A percentile compares a stretch with the other conserved stretches of the same genome.
Evolutionary conservation across 2,329 filamentous ascomycete species (phyloP).

Genomic region (Diaporthe citriasiana): DNA sequence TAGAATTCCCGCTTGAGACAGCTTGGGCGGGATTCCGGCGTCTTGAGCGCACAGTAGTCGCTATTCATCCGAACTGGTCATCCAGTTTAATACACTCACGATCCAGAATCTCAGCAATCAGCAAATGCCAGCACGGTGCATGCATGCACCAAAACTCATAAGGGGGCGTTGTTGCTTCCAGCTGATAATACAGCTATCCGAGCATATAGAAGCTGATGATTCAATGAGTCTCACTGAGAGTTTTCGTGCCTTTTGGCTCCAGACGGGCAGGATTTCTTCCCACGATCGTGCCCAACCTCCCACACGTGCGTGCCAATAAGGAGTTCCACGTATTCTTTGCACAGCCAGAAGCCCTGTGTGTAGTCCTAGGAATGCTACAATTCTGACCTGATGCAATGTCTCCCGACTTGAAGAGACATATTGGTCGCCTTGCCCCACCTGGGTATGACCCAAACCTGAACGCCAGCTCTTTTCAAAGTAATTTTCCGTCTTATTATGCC

Average conservation of each 20-base stretch:
- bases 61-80: not conserved
- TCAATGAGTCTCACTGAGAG: not conserved
- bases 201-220: not conserved
- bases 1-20: not conserved
- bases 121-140: not conserved
- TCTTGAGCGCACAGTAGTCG: not conserved
- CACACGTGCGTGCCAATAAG: not conserved
- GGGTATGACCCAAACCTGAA: constrained; percentile 40
- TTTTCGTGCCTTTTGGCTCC: too few species aligned
- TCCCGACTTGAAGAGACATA: not conserved
- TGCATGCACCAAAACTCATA: not conserved
- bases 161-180: not conserved
- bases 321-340: not conserved
- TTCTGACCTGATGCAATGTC: constrained; percentile 6
- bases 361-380: constrained; percentile 25
- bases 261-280: not conserved
- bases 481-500: constrained; percentile 58
- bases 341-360: not conserved
- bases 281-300: not conserved
- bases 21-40: not conserved
- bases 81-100: not conserved
- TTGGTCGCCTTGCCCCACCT: constrained; percentile 19
- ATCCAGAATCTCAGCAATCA: not conserved
- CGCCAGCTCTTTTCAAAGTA: constrained; percentile 37
- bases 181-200: not conserved